A percentile compares a stretch with the other conserved stretches of the same genome.
Evolutionary conservation across 164 flowering plant species (phyloP).

Genomic region (Dillenia suffruticosa): DNA sequence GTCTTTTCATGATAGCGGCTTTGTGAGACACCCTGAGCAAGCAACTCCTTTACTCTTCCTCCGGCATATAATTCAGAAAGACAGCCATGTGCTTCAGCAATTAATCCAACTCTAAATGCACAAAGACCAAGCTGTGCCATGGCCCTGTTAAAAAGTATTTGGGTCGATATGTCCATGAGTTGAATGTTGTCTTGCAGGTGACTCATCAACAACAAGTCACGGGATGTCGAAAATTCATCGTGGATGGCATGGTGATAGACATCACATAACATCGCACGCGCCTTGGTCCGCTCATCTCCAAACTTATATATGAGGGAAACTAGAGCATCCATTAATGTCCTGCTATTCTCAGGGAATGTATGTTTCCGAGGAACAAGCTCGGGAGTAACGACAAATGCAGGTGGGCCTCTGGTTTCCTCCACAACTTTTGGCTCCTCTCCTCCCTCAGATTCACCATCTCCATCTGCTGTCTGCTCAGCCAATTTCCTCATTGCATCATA

Average conservation of each 20-base stretch:
- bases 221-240: conserved; percentile 70
- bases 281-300: conserved; percentile 97
- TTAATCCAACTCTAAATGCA: conserved; percentile 71
- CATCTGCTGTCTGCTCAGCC: conserved; percentile 55
- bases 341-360: conserved; percentile 72
- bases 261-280: conserved; percentile 97
- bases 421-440: conserved; percentile 42
- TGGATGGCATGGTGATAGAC: conserved; percentile 91
- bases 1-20: conserved; percentile 95
- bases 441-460: conserved; percentile 33
- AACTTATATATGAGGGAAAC: conserved; percentile 80
- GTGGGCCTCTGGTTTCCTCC: conserved; percentile 57
- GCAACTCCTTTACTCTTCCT: conserved; percentile 90
- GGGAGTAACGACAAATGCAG: conserved; percentile 67
- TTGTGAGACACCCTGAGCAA: conserved; percentile 94
- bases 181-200: conserved; percentile 87
- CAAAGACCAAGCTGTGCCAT: conserved; percentile 97
- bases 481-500: conserved; percentile 90
- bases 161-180: conserved; percentile 85
- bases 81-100: conserved; percentile 75
- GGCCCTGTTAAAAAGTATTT: conserved; percentile 85
- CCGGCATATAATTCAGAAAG: conserved; percentile 90
- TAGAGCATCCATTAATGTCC: conserved; percentile 70
- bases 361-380: conserved; percentile 82
- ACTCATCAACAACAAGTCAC: conserved; percentile 91